Conservation (phyloP, 108 stramenopile species). For the Heterococcus sp. region DNA sequence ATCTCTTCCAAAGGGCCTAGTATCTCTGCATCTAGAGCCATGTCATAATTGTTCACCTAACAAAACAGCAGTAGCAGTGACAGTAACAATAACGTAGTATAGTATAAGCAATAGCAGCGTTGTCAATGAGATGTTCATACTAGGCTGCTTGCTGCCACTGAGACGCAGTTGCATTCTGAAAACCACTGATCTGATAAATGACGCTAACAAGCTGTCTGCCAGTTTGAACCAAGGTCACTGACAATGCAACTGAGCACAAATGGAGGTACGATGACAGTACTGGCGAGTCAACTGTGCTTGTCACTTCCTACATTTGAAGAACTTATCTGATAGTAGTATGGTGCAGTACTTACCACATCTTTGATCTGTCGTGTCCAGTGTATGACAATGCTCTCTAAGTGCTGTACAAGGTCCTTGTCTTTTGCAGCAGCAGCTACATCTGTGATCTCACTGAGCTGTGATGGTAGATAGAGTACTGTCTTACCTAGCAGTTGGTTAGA, state of each 20-base stretch:
- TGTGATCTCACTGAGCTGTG: slow-evolving; percentile 26
- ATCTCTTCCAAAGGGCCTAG: slow-evolving; percentile 66
- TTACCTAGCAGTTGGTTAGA: slow-evolving; percentile 52
- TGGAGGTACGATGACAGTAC: no score
- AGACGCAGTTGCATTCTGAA: neutral
- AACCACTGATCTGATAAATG: neutral
- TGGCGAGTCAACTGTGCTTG: no score
- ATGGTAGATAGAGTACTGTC: slow-evolving; percentile 64
- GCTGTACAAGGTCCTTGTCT: slow-evolving; percentile 60
- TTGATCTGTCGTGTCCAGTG: slow-evolving; percentile 71
- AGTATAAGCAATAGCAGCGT: no score
- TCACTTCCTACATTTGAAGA: no score
- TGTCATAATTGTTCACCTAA: slow-evolving; percentile 51
- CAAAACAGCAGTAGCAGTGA: no score
- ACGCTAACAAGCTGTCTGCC: neutral
- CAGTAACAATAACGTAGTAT: no score
- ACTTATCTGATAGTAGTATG: no score
- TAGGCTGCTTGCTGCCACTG: neutral
- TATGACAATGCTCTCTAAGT: slow-evolving; percentile 62
- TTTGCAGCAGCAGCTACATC: slow-evolving; percentile 39
- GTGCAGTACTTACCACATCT: slow-evolving; percentile 54
- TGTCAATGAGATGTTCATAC: neutral
- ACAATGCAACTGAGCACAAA: neutral
- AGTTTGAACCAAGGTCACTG: neutral
- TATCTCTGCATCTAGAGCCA: slow-evolving; percentile 42